Conservation (phyloP, 371 early-diverging fungal species). For the Choanephora cucurbitarum region DNA sequence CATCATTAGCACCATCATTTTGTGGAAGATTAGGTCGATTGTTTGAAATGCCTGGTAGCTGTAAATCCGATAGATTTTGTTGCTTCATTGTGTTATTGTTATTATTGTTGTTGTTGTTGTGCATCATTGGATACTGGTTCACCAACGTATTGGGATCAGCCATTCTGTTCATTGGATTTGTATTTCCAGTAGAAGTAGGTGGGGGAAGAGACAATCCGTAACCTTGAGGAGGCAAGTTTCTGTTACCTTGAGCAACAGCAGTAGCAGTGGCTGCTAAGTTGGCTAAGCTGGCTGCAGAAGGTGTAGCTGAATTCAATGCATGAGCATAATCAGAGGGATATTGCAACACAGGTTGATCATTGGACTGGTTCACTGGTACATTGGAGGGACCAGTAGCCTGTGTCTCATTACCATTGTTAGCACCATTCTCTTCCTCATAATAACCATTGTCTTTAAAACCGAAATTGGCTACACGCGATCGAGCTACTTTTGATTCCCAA, state of each 20-base stretch:
- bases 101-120: constrained; percentile 8
- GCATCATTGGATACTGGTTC: constrained; percentile 22
- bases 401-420: background rate
- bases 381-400: background rate
- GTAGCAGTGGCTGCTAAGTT: constrained; percentile 16
- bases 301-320: background rate
- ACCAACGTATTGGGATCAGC: constrained; percentile 23
- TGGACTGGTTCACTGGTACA: background rate
- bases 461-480: constrained; percentile 78
- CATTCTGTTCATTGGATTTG: constrained; percentile 4
- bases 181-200: background rate
- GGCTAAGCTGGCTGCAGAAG: constrained; percentile 26
- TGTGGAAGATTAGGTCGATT: constrained; percentile 42
- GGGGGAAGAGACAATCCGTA: constrained; percentile 10
- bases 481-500: constrained; percentile 86
- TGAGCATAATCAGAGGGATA: constrained; percentile 11
- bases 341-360: constrained; percentile 3
- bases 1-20: constrained; percentile 43
- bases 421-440: constrained; percentile 38
- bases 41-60: constrained; percentile 28
- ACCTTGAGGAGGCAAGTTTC: constrained; percentile 4
- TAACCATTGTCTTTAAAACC: constrained; percentile 50
- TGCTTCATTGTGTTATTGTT: constrained; percentile 1
- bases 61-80: constrained; percentile 22
- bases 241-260: constrained; percentile 1